Conservation (phyloP, 768 basidiomycete species). For the Tylopilus rubrobrunneus region DNA sequence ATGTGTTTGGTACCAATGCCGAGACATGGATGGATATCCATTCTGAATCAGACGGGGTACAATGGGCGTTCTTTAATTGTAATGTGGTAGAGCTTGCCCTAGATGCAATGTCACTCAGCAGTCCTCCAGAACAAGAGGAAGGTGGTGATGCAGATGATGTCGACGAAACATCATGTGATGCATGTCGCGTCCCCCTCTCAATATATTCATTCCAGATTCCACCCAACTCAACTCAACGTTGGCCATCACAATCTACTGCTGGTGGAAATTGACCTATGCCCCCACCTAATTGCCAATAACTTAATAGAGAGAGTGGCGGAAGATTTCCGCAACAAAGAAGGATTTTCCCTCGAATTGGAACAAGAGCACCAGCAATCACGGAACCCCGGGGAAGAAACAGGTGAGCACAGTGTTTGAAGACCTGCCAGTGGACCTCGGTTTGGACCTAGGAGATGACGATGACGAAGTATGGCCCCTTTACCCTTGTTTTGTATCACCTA, state of each 20-base stretch:
- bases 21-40: slow-evolving; percentile 59
- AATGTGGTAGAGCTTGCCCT: slow-evolving; percentile 53
- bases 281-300: slow-evolving; percentile 40
- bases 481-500: background rate
- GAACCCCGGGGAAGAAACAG: slow-evolving; percentile 40
- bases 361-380: slow-evolving; percentile 28
- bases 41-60: slow-evolving; percentile 28
- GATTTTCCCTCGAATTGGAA: slow-evolving; percentile 25
- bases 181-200: slow-evolving; percentile 36
- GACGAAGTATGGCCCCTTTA: slow-evolving; percentile 35
- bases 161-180: slow-evolving; percentile 34
- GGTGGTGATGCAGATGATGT: slow-evolving; percentile 33
- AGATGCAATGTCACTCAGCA: slow-evolving; percentile 38
- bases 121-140: slow-evolving; percentile 24
- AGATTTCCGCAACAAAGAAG: slow-evolving; percentile 16
- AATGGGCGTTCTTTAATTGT: slow-evolving; percentile 30
- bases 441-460: slow-evolving; percentile 39
- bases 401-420: slow-evolving; percentile 45
- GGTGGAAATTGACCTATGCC: slow-evolving; percentile 45
- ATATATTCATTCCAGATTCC: slow-evolving; percentile 41
- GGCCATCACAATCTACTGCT: slow-evolving; percentile 33
- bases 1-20: slow-evolving; percentile 64
- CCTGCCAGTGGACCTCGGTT: slow-evolving; percentile 41
- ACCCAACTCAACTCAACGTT: slow-evolving; percentile 31
- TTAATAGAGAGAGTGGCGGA: slow-evolving; percentile 26